phyloP scores from a whole-genome alignment of 129 eudicot genomes.

The Saposhnikovia divaricata region DNA sequence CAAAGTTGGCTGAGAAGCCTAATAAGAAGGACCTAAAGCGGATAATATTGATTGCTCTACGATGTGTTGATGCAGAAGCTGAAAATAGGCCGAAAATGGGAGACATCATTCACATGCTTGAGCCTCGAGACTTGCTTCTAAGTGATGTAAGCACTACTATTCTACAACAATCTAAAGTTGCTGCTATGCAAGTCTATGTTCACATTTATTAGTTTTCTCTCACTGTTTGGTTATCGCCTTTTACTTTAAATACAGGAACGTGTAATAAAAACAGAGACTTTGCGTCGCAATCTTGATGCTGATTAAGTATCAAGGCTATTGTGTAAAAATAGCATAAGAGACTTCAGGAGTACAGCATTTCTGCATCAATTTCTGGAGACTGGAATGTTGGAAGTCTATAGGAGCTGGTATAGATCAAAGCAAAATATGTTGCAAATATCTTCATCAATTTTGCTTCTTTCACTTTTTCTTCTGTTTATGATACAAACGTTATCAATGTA shows the following conservation, averaged over 20 bases:
- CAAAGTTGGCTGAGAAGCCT: slow-evolving; percentile 28
- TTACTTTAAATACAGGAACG: background rate
- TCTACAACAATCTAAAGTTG: background rate
- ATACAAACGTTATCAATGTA: background rate
- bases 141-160: slow-evolving; percentile 27
- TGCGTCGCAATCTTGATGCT: background rate
- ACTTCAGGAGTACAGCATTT: background rate
- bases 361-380: background rate
- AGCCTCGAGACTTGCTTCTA: slow-evolving; percentile 47
- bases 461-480: background rate
- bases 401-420: background rate
- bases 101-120: slow-evolving; percentile 47
- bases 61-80: slow-evolving; percentile 45
- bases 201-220: too few species aligned
- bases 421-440: background rate
- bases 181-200: background rate
- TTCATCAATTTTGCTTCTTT: background rate
- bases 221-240: too few species aligned
- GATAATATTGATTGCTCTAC: slow-evolving; percentile 35
- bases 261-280: background rate
- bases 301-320: background rate
- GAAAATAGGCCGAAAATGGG: slow-evolving; percentile 50
- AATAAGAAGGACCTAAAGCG: slow-evolving; percentile 34
- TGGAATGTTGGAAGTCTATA: background rate
- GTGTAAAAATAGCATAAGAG: background rate